Base-by-base conservation (phyloP, 768 basidiomycete genomes). In the Hysterangium stoloniferum region DNA sequence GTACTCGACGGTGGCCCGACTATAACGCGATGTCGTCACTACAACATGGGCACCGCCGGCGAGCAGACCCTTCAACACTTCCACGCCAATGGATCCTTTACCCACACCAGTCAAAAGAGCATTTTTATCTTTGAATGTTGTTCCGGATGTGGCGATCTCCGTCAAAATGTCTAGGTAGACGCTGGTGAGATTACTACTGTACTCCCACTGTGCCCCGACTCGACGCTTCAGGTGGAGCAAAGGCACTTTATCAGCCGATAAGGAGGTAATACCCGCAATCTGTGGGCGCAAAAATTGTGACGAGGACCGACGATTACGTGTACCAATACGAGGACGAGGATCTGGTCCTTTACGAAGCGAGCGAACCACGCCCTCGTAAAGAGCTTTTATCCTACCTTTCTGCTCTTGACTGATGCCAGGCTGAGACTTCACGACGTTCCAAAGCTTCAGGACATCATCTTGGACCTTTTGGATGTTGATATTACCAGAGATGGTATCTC, bases 91-190 rank as follows among this genome's bases (percentile, higher is more conserved):
- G 3, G 93, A 96, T 11, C 92, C 95, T 63, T 92, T 95, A 45
- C 96, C 96, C 46, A 98, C 96, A 61, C 96, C 96, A 29, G 96
- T 99, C 27, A 98, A 76, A 15, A 99, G 78, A 2, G 96, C 96
- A 61, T 98, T 98, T 78, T 98, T 99, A 73, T 94, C 95, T 67
- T 95, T 88, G 78, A 98, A 99, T 1, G 93, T 94, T 1, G 94
- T 97, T 11, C 96, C 96, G 4, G 95, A 92, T 0, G 96, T 97
- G 4, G 96, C 96, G 59, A 99, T 98, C 68, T 99, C 96, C 63
- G 94, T 90, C 29, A 99, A 75, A 58, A 99, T 86, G 61, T 99
- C 96, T 56, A 99, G 80, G 67, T 99, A 97, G 20, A 90, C 87
- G 48, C 89, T 80, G 8, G 95, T 98, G 48, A 99, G 73, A 68